Evolutionary conservation across 441 rosid genomes (phyloP).

Genomic region (Gossypium gossypioides): DNA sequence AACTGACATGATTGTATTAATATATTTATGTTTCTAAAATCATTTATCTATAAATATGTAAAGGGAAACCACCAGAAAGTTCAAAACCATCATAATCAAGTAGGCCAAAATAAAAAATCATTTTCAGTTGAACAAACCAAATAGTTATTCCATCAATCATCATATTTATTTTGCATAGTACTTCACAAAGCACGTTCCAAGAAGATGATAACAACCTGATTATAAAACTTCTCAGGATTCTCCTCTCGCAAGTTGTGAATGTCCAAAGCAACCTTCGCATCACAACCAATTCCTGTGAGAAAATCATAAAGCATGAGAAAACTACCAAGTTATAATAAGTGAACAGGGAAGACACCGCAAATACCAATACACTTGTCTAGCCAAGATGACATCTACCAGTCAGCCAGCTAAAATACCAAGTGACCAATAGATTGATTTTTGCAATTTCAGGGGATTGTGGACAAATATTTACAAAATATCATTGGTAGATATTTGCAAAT

Average conservation of each 20-base stretch:
- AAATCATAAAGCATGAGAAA: constrained; percentile 10
- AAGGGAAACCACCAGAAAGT: background rate
- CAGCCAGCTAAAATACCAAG: background rate
- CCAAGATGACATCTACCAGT: background rate
- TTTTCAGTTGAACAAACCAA: background rate
- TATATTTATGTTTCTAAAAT: background rate
- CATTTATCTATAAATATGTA: background rate
- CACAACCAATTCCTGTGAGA: constrained; percentile 79
- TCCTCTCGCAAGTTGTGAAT: constrained; percentile 91
- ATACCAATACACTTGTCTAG: background rate
- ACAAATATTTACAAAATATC: background rate
- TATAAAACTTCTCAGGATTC: constrained; percentile 85
- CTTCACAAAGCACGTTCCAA: constrained; percentile 3
- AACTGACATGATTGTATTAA: background rate
- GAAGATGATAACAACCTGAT: constrained; percentile 45
- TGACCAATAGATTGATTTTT: background rate
- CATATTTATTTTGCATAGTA: constrained; percentile 6
- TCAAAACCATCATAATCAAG: background rate
- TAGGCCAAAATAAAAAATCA: background rate
- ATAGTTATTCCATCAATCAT: background rate
- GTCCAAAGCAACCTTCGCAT: constrained; percentile 95
- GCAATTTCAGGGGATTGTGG: background rate
- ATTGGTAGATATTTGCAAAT: background rate
- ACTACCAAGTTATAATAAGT: background rate
- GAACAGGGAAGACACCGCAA: background rate